Evolutionary conservation across 129 eudicot species (phyloP), one percentile per base, ranked within the genome.

Genomic region (Smallanthus sonchifolius): DNA sequence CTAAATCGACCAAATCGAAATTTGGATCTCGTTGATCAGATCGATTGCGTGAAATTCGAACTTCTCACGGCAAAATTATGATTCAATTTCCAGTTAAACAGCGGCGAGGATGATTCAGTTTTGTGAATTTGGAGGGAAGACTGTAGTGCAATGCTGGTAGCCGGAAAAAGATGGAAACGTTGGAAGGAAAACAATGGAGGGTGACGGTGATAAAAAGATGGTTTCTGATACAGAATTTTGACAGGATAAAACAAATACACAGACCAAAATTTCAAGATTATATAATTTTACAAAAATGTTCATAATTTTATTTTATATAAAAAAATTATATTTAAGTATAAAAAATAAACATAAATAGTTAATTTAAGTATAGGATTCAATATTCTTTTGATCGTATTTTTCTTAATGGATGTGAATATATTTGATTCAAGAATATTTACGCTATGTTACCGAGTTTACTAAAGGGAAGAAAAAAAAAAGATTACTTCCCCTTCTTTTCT

Each of bases 1-100:
- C 24, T 30, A 28, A 51, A 64, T 59, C 37, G 57, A 67, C 16
- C 14, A 2, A 37, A 60, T 37, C 10, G 24, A 35, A 56, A 56
- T 36, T 47, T 52, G 79, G 80, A 69, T 82, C 75, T 77, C 56
- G 79, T 47, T 76, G 16, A 59, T 42, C 16, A 30, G 70, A 68
- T 39, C 39, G 73, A 38, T 67, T 77, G 75, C 16, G 47, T 51
- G 57, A 51, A 13, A 17, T 10, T 38, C 35, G 10, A 61, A 17
- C 34, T 43, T 72, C 56, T 24, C 10, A 24, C 14, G 37, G 13
- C 28, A 14, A n/a, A 43, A 24, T 57, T 72, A 20, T 13, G 35
- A 57, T 38, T 40, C 4, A 10, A 37, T 66, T 68, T 37, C 17
- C 42, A 13, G 63, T 70, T 70, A 5, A 36, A 55, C 17, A 38